Conservation (phyloP, 257 asterid genomes). For the Capsicum pubescens region DNA sequence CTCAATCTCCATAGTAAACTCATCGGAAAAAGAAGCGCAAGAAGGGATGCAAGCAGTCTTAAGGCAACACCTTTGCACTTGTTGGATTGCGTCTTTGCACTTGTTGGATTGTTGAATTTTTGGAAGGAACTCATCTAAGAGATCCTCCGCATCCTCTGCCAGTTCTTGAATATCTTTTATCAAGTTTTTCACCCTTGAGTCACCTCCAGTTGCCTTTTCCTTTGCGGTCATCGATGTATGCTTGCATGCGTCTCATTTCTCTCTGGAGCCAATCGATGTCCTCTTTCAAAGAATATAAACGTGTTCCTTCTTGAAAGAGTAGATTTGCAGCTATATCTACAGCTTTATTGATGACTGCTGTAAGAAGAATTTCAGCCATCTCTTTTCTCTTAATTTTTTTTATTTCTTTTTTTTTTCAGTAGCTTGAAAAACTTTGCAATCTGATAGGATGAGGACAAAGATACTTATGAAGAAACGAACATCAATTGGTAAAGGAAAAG, state of each 20-base stretch:
- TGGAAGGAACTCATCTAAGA: neutral
- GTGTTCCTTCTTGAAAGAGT: neutral
- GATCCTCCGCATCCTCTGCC: neutral
- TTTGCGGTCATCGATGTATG: conserved; percentile 23
- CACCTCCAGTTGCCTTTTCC: neutral
- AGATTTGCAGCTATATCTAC: neutral
- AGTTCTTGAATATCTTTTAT: neutral
- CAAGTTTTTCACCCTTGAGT: neutral
- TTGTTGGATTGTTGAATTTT: neutral
- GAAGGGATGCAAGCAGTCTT: neutral
- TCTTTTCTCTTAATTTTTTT: neutral
- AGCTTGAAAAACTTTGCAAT: too few species aligned
- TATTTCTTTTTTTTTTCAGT: too few species aligned
- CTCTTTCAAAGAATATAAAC: neutral
- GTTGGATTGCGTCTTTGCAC: too few species aligned
- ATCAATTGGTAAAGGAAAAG: too few species aligned
- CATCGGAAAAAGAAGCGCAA: neutral
- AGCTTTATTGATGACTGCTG: conserved; percentile 16
- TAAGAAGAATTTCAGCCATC: neutral
- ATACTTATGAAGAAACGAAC: too few species aligned
- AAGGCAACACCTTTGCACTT: too few species aligned
- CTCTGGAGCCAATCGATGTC: conserved; percentile 24
- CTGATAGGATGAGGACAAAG: too few species aligned
- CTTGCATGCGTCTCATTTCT: conserved; percentile 22
- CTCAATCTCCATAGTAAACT: neutral